Percentiles rank a stretch among this genome's conserved stretches.
Conservation (phyloP, 768 basidiomycete species). For the Lyophyllum atratum region DNA sequence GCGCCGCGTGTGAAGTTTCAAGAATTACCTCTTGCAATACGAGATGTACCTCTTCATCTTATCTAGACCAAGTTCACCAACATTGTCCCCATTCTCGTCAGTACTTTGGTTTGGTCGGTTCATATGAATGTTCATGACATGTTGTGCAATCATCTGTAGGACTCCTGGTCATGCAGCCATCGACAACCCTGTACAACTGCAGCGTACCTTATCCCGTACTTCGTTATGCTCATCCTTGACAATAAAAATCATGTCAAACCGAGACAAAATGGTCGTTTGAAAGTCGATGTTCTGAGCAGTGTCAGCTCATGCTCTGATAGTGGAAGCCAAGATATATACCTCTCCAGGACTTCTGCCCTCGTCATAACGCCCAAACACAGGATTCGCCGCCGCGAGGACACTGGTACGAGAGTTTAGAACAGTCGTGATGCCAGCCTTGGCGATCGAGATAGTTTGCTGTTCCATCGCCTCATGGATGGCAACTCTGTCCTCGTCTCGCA, state of each 20-base stretch:
- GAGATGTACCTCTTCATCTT: conserved; percentile 99
- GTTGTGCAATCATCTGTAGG: conserved; percentile 85
- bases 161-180: conserved; percentile 1
- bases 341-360: conserved; percentile 96
- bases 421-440: conserved; percentile 98
- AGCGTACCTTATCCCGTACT: conserved; percentile 76
- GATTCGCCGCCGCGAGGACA: conserved; percentile 96
- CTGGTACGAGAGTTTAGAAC: conserved; percentile 95
- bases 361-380: conserved; percentile 96
- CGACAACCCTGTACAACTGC: not conserved
- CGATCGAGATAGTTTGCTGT: conserved; percentile 98
- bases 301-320: conserved; percentile 4
- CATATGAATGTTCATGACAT: conserved; percentile 99
- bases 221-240: conserved; percentile 99
- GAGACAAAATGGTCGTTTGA: conserved; percentile 96
- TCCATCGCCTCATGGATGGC: conserved; percentile 99
- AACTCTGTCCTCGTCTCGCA: conserved; percentile 98
- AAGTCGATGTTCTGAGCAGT: conserved; percentile 84
- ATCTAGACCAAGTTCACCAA: conserved; percentile 92
- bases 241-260: conserved; percentile 99
- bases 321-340: conserved; percentile 36
- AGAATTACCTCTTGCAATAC: conserved; percentile 86
- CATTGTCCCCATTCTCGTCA: conserved; percentile 64
- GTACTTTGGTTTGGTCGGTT: conserved; percentile 71
- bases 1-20: not conserved